phyloP scores from a whole-genome alignment of 2,329 filamentous ascomycete genomes.

The Hirsutella minnesotensis region DNA sequence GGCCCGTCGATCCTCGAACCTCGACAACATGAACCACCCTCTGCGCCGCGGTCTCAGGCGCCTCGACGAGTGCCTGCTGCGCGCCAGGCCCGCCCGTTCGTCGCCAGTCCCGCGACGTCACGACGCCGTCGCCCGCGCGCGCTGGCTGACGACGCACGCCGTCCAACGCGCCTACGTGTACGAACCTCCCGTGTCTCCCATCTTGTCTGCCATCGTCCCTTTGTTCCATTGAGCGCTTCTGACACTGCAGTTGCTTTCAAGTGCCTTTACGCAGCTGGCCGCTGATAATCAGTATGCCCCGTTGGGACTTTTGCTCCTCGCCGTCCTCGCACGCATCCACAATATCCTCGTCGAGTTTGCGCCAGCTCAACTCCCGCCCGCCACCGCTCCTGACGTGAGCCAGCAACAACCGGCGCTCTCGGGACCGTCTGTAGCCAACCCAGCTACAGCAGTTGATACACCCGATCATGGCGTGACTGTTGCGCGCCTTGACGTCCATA shows the following conservation, averaged over 20 bases:
- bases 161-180: conserved; percentile 25
- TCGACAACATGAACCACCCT: conserved; percentile 63
- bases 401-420: not conserved
- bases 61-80: conserved; percentile 25
- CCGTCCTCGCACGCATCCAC: conserved; percentile 47
- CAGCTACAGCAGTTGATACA: not conserved
- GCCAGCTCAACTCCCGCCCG: conserved; percentile 4
- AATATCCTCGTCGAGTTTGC: conserved; percentile 27
- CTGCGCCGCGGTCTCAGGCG: conserved; percentile 50
- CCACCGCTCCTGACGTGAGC: not conserved
- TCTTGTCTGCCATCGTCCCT: too few species aligned
- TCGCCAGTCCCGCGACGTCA: not conserved
- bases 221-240: not conserved
- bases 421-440: not conserved
- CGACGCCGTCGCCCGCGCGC: conserved; percentile 6
- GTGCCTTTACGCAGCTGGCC: conserved; percentile 56
- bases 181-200: conserved; percentile 6
- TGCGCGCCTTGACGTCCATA: conserved; percentile 10
- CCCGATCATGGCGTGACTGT: conserved; percentile 17
- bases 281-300: conserved; percentile 63
- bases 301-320: conserved; percentile 58
- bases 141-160: conserved; percentile 17
- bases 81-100: not conserved
- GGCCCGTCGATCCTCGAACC: too few species aligned
- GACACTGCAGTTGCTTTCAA: conserved; percentile 12